A percentile compares a stretch with the other conserved stretches of the same genome.
Evolutionary conservation across 345 rosid genomes (phyloP).

Genomic region (Sisymbrium irio): DNA sequence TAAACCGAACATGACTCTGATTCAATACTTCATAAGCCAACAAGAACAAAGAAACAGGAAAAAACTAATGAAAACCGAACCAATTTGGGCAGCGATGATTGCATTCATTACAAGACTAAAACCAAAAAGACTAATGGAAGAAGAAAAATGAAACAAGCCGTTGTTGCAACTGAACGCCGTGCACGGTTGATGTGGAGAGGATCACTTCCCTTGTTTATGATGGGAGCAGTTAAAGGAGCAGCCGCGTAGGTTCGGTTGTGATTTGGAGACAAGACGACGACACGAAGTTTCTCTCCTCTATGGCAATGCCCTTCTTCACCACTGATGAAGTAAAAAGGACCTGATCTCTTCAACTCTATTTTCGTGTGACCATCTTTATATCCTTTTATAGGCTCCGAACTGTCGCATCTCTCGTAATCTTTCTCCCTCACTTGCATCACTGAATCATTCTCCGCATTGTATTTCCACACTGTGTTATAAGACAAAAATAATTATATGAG

Average conservation of each 20-base stretch:
- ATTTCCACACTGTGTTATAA: constrained; percentile 45
- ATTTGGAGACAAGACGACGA: constrained; percentile 47
- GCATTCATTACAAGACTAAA: neutral
- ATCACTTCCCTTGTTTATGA: constrained; percentile 15
- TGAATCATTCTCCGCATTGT: constrained; percentile 53
- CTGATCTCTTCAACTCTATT: constrained; percentile 49
- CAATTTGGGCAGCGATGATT: neutral
- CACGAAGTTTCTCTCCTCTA: constrained; percentile 54
- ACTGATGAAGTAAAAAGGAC: constrained; percentile 66
- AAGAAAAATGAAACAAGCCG: constrained; percentile 1
- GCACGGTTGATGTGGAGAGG: neutral
- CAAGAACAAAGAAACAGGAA: too few species aligned
- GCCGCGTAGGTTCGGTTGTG: constrained; percentile 13
- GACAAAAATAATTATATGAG: neutral
- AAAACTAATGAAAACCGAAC: neutral
- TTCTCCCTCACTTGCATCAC: constrained; percentile 50
- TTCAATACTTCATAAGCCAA: too few species aligned
- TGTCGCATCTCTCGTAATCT: constrained; percentile 57
- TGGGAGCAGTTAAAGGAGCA: constrained; percentile 12
- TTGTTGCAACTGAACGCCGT: constrained; percentile 1
- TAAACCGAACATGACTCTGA: neutral
- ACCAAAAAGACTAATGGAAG: constrained; percentile 2
- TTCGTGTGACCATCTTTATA: constrained; percentile 63
- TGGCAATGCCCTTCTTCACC: constrained; percentile 59
- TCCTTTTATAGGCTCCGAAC: constrained; percentile 51